Evolutionary conservation across 371 early-diverging fungal species (phyloP).

Genomic region (Smittium culicis): DNA sequence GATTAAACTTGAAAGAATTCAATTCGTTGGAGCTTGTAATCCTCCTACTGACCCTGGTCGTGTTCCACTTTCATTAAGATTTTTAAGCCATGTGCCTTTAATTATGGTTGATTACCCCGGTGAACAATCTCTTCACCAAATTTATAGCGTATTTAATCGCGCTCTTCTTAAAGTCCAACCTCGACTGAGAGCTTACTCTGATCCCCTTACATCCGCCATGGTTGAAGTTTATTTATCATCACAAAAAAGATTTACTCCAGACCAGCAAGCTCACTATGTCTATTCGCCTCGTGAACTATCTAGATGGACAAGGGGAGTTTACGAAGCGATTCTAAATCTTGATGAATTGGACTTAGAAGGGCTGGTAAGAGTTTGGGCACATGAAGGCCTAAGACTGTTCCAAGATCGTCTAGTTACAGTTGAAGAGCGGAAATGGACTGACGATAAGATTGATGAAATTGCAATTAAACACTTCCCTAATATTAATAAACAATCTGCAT

Average conservation of each 20-base stretch:
- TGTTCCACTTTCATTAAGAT: slow-evolving; percentile 85
- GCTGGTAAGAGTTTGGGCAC: slow-evolving; percentile 90
- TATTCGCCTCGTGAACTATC: slow-evolving; percentile 98
- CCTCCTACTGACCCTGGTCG: slow-evolving; percentile 99
- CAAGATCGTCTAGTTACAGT: slow-evolving; percentile 90
- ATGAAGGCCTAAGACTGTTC: slow-evolving; percentile 94
- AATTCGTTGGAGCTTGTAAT: slow-evolving; percentile 98
- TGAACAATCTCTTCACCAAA: slow-evolving; percentile 77
- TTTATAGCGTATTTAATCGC: slow-evolving; percentile 85
- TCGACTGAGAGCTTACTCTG: slow-evolving; percentile 76
- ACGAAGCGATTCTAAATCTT: slow-evolving; percentile 76
- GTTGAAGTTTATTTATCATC: slow-evolving; percentile 85
- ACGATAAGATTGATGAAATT: slow-evolving; percentile 67
- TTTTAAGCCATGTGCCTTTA: slow-evolving; percentile 91
- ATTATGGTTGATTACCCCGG: slow-evolving; percentile 98
- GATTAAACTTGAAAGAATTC: slow-evolving; percentile 88
- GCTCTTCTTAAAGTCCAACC: slow-evolving; percentile 94
- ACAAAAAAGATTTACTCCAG: slow-evolving; percentile 85
- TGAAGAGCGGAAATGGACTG: slow-evolving; percentile 88
- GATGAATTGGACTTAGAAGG: slow-evolving; percentile 74
- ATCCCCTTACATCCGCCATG: slow-evolving; percentile 90
- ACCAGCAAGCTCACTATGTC: slow-evolving; percentile 95
- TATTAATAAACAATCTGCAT: slow-evolving; percentile 49
- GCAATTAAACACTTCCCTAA: slow-evolving; percentile 82
- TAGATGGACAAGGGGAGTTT: slow-evolving; percentile 95